Evolutionary conservation across 2,329 filamentous ascomycete species (phyloP).

Genomic region (Curvularia hawaiiensis): DNA sequence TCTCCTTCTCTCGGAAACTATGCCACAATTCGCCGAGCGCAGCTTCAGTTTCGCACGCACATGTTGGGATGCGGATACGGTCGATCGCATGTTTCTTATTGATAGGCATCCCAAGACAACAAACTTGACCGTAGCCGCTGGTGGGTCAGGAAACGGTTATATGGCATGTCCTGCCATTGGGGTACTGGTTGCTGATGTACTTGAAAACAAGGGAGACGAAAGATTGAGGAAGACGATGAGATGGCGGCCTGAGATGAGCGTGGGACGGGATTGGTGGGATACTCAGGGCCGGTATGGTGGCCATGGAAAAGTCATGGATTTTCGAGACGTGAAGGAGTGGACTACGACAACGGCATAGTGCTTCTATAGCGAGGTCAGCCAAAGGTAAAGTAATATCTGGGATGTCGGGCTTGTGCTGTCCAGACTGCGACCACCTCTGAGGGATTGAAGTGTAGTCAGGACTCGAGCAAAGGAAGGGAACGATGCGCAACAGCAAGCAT

Average conservation of each 20-base stretch:
- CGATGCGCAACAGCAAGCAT: background rate
- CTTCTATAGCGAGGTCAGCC: background rate
- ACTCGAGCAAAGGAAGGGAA: background rate
- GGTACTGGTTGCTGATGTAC: conserved; percentile 54
- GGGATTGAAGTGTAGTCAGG: no score
- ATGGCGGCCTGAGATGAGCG: conserved; percentile 59
- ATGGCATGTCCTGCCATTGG: conserved; percentile 60
- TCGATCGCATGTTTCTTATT: conserved; percentile 60
- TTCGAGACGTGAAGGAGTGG: conserved; percentile 47
- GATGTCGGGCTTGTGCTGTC: no score
- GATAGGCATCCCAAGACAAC: conserved; percentile 53
- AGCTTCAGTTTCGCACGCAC: conserved; percentile 58
- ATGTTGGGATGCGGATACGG: conserved; percentile 64
- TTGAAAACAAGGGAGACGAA: conserved; percentile 49
- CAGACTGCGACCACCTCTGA: background rate
- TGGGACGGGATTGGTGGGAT: conserved; percentile 54
- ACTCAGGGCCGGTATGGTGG: conserved; percentile 57
- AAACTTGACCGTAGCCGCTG: conserved; percentile 55
- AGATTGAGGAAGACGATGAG: conserved; percentile 52
- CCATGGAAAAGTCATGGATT: conserved; percentile 55
- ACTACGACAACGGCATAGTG: conserved; percentile 9
- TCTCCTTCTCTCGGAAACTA: conserved; percentile 55
- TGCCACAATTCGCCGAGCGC: conserved; percentile 59
- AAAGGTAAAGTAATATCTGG: background rate
- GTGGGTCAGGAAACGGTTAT: conserved; percentile 60